Base-by-base conservation (phyloP, 257 asterid species). In the Fraxinus excelsior region DNA sequence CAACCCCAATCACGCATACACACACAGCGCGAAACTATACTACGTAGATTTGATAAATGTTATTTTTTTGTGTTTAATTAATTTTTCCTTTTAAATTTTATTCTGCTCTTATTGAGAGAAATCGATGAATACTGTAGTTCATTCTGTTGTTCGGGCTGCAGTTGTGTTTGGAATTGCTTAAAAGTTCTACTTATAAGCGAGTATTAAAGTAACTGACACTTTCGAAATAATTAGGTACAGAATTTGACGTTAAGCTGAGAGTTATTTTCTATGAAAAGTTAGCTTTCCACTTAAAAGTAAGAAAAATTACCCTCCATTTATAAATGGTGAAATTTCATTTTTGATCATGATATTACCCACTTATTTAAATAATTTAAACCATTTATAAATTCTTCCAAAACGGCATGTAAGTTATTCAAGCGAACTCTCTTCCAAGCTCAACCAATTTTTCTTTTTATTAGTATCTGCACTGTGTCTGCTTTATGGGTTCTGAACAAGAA, bases 401-500 rank as follows among this genome's bases (percentile, higher is more conserved):
- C 3, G 13, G 46, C 49, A 40, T 12, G 49, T 40, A 40, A 40
- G 49, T 40, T 40, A 11, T 40, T 40, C 49, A 10, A 40, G 11
- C 49, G 14, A 37, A 37, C 16, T 40, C 49, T 40, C 49, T 46
- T 46, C 56, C 56, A 14, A 46, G n/a, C 56, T 46, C n/a, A 46
- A 14, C 56, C 56, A 46, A 14, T 2, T 19, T 12, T 46, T 46
- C n/a, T 78, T 7, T 34, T 44, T 71, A 21, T 28, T 8, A 9
- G 77, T 60, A 64, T 18, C 44, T 78, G 60, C 26, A 13, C 64
- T 25, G 23, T 76, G 35, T 42, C 66, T 44, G 70, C 53, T 56
- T 34, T 19, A 11, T 67, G 26, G n/a, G 40, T 19, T 66, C 19
- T 0, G 6, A 28, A 35, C 74, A 31, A 62, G 70, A 75, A 71